phyloP scores from a whole-genome alignment of 176 grass and related monocot genomes.

The Zea mays region Zm-B73-REFERENCE-NAM-5.0 NC_050098.1:184549001-184549500 shows the following conservation, averaged over 20 bases:
- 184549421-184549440: not conserved
- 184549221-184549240: not conserved
- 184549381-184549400: slow-evolving; percentile 20
- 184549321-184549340: not conserved
- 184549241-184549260: not conserved
- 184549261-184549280: not conserved
- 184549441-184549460: not conserved
- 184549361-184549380: not conserved
- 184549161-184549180: no score
- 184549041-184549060: not conserved
- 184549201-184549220: not conserved
- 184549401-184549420: not conserved
- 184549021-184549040: slow-evolving; percentile 31
- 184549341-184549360: not conserved
- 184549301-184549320: not conserved
- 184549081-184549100: not conserved
- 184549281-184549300: not conserved
- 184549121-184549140: no score
- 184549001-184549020: slow-evolving; percentile 36
- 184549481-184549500: not conserved
- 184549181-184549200: not conserved
- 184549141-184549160: no score
- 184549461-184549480: slow-evolving; percentile 12
- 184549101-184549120: no score
- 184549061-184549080: not conserved